A percentile compares a stretch with the other conserved stretches of the same genome.
These are phyloP conservation scores for Mycena sp. DNA, from an alignment of 1,284 basidiomycete species.

Conservation along the genomic window DNA sequence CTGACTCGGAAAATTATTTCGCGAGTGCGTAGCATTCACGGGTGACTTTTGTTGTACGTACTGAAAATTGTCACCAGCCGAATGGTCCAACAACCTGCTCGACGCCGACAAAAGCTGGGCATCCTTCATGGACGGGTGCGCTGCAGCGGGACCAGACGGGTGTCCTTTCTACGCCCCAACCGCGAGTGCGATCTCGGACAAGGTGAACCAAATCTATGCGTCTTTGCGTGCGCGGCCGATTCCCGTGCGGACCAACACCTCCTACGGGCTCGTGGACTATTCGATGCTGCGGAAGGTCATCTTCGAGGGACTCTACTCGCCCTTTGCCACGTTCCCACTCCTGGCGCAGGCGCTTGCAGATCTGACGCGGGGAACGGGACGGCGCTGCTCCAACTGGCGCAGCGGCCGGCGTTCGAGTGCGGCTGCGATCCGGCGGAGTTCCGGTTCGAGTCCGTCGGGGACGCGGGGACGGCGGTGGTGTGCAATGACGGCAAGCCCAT, in stretches of 20 bases:
- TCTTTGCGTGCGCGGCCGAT: conserved; percentile 23
- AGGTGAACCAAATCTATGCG: conserved; percentile 19
- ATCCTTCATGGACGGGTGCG: conserved; percentile 28
- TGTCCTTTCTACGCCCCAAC: conserved; percentile 30
- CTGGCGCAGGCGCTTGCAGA: conserved; percentile 30
- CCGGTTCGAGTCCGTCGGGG: conserved; percentile 9
- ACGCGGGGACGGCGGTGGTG: conserved; percentile 11
- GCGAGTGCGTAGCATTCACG: not conserved
- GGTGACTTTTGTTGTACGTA: not conserved
- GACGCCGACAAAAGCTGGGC: conserved; percentile 24
- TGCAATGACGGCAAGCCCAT: conserved; percentile 33
- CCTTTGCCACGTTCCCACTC: conserved; percentile 20
- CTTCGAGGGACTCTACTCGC: conserved; percentile 25
- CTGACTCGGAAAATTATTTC: conserved; percentile 11
- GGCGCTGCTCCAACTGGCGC: conserved; percentile 21
- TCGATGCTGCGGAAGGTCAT: conserved; percentile 20
- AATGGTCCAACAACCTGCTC: conserved; percentile 22
- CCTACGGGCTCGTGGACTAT: conserved; percentile 31
- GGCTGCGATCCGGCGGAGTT: conserved; percentile 17
- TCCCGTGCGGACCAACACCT: conserved; percentile 21
- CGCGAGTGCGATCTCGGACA: conserved; percentile 14
- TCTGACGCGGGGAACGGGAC: conserved; percentile 28
- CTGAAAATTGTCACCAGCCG: conserved; percentile 3
- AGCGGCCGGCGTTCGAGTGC: conserved; percentile 22
- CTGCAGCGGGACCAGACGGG: conserved; percentile 26